Evolutionary conservation across 441 rosid genomes (phyloP), one percentile per base, ranked within the genome.

Genomic region (Croton laevigatus): DNA sequence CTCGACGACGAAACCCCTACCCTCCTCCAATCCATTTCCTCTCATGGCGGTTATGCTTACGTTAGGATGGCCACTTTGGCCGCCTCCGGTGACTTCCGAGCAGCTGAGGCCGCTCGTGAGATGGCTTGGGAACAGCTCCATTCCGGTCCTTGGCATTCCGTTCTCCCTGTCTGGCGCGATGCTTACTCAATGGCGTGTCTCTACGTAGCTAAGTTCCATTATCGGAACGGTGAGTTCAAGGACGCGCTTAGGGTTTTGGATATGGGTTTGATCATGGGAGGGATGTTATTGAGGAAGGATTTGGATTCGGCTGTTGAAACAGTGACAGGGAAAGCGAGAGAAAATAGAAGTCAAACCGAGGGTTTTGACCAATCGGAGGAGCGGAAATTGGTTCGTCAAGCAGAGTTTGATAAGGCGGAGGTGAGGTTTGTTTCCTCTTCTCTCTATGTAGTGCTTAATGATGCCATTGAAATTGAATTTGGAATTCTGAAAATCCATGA

Each of bases 41-140:
- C 82, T 70, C 87, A 90, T 69, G 97, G 97, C 59, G 98, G 98
- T 14, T 94, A 94, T 75, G 96, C 91, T 69, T 94, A 79, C 75
- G 86, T 88, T 66, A 80, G 97, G 72, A 89, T 86, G 90, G 80
- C 90, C 36, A 72, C 87, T 1, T 85, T 82, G 54, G 96, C 98
- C 5, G 86, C 81, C 59, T 59, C 84, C 59, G 98, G 94, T 5
- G 97, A 94, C 82, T 74, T 70, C 59, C 79, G 92, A 17, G 91
- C 97, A 34, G 98, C 98, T 34, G 98, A 94, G 91, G 96, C 88
- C 44, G 94, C 98, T 54, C 86, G 83, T 61, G 98, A 94, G 82
- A 87, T 94, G 97, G 96, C 98, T 5, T 94, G 98, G 98, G 98
- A 94, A 89, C 98, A 92, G 85, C 95, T 94, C 61, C 98, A 94